These are phyloP conservation scores for Prorocentrum cordatum DNA, from an alignment of 169 alveolate genomes.

Conservation along the genomic window DNA sequence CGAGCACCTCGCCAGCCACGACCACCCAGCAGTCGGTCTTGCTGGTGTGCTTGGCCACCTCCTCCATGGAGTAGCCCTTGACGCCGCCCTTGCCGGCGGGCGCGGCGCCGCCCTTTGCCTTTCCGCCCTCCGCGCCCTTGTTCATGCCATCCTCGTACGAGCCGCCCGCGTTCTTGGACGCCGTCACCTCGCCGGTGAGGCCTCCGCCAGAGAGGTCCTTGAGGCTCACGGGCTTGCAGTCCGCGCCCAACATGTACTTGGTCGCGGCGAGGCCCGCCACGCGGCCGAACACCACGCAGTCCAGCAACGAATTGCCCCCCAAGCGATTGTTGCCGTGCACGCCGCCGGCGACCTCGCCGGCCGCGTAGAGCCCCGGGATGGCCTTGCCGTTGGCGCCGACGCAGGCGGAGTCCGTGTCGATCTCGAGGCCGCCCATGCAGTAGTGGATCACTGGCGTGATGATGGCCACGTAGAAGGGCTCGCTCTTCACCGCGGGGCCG, in stretches of 20 bases:
- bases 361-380: conserved; percentile 74
- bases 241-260: background rate
- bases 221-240: background rate
- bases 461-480: too few species aligned
- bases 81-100: background rate
- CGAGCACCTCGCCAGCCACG: too few species aligned
- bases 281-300: background rate
- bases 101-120: background rate
- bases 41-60: too few species aligned
- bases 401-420: too few species aligned
- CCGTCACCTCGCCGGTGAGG: background rate
- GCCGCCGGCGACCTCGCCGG: conserved; percentile 77
- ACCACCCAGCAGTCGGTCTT: too few species aligned
- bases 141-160: background rate
- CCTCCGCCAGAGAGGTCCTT: background rate
- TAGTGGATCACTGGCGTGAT: too few species aligned
- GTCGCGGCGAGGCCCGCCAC: background rate
- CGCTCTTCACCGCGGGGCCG: too few species aligned
- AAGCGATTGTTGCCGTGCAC: conserved; percentile 75
- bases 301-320: conserved; percentile 71
- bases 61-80: background rate
- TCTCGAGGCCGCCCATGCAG: too few species aligned
- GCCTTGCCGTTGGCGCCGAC: conserved; percentile 66
- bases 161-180: background rate
- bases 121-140: background rate